Evolutionary conservation across 306 rosid species (phyloP).

Genomic region (Prunus mongolica): DNA sequence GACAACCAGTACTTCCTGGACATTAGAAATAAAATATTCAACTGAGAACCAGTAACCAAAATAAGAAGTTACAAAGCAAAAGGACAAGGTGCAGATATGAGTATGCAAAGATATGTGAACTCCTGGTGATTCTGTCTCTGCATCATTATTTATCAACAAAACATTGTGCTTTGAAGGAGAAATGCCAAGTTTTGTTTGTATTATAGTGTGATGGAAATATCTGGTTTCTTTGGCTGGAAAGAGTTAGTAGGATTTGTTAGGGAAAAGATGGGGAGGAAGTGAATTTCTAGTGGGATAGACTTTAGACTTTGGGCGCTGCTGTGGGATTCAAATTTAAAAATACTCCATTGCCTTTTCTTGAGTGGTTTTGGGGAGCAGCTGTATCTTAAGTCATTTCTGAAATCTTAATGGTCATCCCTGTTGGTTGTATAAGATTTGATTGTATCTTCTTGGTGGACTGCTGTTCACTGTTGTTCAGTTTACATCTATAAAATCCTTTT

Average conservation of each 20-base stretch:
- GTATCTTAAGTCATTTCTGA: too few species aligned
- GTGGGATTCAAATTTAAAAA: not conserved
- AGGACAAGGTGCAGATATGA: not conserved
- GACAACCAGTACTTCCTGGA: constrained; percentile 75
- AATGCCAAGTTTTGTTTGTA: not conserved
- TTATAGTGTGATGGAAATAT: not conserved
- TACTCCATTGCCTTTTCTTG: not conserved
- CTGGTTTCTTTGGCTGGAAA: not conserved
- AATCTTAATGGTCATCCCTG: not conserved
- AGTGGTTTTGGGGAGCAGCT: not conserved
- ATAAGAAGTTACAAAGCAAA: not conserved
- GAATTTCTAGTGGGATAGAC: not conserved
- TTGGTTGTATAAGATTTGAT: too few species aligned
- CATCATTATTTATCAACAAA: not conserved
- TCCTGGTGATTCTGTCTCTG: not conserved
- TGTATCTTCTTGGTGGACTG: too few species aligned
- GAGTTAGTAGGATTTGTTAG: not conserved
- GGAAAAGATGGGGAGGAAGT: not conserved
- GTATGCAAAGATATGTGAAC: not conserved
- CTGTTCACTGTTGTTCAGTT: too few species aligned
- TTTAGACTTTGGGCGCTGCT: not conserved
- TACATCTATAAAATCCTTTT: too few species aligned
- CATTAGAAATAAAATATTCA: constrained; percentile 20
- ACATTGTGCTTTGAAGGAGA: not conserved
- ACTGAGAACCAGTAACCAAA: constrained; percentile 11